phyloP scores from a whole-genome alignment of 2,329 filamentous ascomycete genomes.

The Canariomyces notabilis region DNA sequence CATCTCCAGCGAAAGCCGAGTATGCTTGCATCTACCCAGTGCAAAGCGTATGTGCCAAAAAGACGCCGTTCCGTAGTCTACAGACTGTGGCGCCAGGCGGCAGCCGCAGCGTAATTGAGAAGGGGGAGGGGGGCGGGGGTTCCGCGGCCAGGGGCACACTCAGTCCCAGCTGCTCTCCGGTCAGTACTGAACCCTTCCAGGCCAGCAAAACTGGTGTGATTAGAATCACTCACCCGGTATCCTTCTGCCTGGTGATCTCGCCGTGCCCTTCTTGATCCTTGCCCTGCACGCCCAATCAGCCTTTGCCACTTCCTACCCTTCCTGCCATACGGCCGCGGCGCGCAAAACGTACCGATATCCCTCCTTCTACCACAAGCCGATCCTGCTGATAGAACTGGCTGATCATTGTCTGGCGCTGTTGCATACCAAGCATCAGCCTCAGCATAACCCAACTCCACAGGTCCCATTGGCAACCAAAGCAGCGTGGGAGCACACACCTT shows the following conservation, averaged over 20 bases:
- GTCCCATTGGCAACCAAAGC: not conserved
- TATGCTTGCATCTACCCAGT: not conserved
- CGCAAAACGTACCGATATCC: conserved; percentile 64
- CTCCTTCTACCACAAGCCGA: conserved; percentile 84
- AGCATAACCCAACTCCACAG: not conserved
- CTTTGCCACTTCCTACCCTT: not conserved
- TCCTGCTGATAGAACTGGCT: conserved; percentile 94
- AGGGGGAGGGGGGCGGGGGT: too few species aligned
- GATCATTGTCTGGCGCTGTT: conserved; percentile 89
- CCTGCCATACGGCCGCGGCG: not conserved
- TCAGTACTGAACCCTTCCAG: not conserved
- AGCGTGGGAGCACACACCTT: conserved; percentile 58
- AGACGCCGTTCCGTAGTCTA: not conserved
- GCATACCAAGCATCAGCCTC: not conserved
- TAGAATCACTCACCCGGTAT: conserved; percentile 60
- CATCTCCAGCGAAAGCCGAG: not conserved
- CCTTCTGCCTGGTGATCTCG: conserved; percentile 69
- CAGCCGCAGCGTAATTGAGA: not conserved
- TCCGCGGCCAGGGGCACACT: not conserved
- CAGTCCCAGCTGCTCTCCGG: conserved; percentile 13
- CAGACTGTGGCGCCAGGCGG: not conserved
- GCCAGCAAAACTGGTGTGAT: too few species aligned
- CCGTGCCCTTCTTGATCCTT: conserved; percentile 65
- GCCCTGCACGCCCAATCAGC: conserved; percentile 42
- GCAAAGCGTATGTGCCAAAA: not conserved